A percentile compares a stretch with the other conserved stretches of the same genome.
Conservation (phyloP, 129 eudicot genomes). For the Chrysanthemum makinoi region DNA sequence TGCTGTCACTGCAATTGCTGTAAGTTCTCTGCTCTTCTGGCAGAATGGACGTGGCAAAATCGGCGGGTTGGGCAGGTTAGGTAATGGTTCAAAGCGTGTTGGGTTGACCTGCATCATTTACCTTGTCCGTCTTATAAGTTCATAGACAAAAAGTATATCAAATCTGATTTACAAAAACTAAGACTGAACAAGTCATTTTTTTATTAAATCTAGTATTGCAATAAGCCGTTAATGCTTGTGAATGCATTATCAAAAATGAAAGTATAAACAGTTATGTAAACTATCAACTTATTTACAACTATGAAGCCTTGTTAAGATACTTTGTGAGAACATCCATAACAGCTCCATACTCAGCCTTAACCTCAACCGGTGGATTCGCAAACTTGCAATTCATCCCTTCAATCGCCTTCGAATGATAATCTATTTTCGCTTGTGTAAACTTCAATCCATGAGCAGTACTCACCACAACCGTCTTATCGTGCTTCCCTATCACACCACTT, state of each 20-base stretch:
- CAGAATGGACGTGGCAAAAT: slow-evolving; percentile 1
- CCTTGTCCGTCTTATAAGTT: background rate
- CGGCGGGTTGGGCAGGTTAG: background rate
- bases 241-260: too few species aligned
- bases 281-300: too few species aligned
- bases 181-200: background rate
- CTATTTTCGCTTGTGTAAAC: background rate
- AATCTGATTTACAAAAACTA: background rate
- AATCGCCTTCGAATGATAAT: background rate
- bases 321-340: too few species aligned
- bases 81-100: slow-evolving; percentile 2
- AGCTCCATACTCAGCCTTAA: too few species aligned
- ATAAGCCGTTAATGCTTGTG: background rate
- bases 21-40: slow-evolving; percentile 26
- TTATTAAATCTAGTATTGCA: background rate
- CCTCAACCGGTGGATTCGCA: background rate
- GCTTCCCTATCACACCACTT: background rate
- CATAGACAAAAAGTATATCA: background rate
- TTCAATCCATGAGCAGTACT: background rate
- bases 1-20: slow-evolving; percentile 94
- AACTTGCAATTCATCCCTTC: background rate
- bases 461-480: background rate
- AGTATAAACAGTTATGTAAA: too few species aligned
- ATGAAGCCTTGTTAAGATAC: too few species aligned
- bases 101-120: background rate